phyloP scores from a whole-genome alignment of 2,329 filamentous ascomycete species.

The Ceratocystiopsis minuta region DNA sequence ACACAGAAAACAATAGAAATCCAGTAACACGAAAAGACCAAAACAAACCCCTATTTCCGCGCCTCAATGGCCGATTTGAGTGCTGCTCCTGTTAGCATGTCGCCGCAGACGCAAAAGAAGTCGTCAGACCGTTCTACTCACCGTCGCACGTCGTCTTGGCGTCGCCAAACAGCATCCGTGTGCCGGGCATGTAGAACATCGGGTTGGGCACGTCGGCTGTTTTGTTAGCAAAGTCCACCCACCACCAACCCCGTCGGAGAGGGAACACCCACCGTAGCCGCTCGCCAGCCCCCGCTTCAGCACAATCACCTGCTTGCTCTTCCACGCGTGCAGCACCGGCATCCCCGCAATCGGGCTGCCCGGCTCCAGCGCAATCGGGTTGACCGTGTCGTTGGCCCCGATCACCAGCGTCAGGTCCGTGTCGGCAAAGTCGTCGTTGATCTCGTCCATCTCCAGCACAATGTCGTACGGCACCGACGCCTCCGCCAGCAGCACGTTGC shows the following conservation, averaged over 20 bases:
- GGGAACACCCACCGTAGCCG: conserved; percentile 39
- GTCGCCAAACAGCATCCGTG: conserved; percentile 84
- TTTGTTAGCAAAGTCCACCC: conserved; percentile 14
- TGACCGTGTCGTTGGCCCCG: conserved; percentile 83
- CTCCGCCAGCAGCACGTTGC: conserved; percentile 78
- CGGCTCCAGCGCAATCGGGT: conserved; percentile 71
- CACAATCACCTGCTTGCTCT: conserved; percentile 80
- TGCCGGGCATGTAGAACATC: conserved; percentile 83
- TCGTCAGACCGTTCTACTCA: no score
- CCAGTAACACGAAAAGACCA: no score
- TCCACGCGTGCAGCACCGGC: conserved; percentile 85
- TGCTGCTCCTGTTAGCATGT: conserved; percentile 4
- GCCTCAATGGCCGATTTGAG: conserved; percentile 17
- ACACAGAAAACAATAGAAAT: no score
- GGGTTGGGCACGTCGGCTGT: conserved; percentile 71
- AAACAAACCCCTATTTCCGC: not conserved
- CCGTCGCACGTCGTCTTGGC: conserved; percentile 70
- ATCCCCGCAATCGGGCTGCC: conserved; percentile 77
- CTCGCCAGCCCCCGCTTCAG: conserved; percentile 88
- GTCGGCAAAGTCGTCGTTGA: conserved; percentile 77
- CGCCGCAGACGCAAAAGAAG: no score
- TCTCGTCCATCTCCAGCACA: conserved; percentile 89
- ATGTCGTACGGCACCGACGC: conserved; percentile 82
- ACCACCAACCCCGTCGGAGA: not conserved
- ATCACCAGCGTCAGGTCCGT: conserved; percentile 80